Percentiles rank a stretch among this genome's conserved stretches.
phyloP scores from a whole-genome alignment of 192 early-diverging fungal species.

The Coemansia biformis region DNA sequence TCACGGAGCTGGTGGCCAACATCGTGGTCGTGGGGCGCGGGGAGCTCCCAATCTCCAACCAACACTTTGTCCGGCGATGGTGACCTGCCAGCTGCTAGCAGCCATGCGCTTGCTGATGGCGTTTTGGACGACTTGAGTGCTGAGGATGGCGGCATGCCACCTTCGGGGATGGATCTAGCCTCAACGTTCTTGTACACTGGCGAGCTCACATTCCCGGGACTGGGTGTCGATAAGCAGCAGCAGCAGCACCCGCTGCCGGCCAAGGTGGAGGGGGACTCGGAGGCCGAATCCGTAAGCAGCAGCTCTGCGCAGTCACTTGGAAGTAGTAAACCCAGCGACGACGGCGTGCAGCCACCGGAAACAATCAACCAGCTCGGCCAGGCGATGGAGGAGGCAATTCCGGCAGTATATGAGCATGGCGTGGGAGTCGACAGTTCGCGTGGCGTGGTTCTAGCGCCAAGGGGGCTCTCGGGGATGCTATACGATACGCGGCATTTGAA shows the following conservation, averaged over 20 bases:
- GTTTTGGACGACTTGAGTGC: no score
- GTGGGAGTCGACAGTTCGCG: slow-evolving; percentile 33
- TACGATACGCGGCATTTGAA: slow-evolving; percentile 33
- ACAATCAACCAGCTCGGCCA: slow-evolving; percentile 20
- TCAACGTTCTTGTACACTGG: slow-evolving; percentile 44
- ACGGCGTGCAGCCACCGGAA: slow-evolving; percentile 1
- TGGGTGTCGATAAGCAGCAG: not conserved
- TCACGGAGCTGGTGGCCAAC: slow-evolving; percentile 46
- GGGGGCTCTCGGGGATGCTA: slow-evolving; percentile 30
- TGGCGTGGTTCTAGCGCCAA: slow-evolving; percentile 39
- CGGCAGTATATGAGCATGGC: slow-evolving; percentile 37
- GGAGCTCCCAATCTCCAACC: not conserved
- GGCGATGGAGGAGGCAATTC: slow-evolving; percentile 38
- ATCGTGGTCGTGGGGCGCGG: slow-evolving; percentile 19
- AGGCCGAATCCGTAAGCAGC: slow-evolving; percentile 5
- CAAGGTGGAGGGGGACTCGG: no score
- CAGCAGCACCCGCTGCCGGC: not conserved
- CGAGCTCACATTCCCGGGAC: slow-evolving; percentile 29
- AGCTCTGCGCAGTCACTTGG: not conserved
- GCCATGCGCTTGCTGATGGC: no score
- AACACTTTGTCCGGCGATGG: no score
- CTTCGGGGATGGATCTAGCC: slow-evolving; percentile 20
- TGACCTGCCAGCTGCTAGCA: no score
- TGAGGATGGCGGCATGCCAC: not conserved
- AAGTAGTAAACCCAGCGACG: not conserved